Evolutionary conservation across 495 filamentous ascomycete species (phyloP), one percentile per base, ranked within the genome.

Genomic region (Pseudotulostoma volvatum): DNA sequence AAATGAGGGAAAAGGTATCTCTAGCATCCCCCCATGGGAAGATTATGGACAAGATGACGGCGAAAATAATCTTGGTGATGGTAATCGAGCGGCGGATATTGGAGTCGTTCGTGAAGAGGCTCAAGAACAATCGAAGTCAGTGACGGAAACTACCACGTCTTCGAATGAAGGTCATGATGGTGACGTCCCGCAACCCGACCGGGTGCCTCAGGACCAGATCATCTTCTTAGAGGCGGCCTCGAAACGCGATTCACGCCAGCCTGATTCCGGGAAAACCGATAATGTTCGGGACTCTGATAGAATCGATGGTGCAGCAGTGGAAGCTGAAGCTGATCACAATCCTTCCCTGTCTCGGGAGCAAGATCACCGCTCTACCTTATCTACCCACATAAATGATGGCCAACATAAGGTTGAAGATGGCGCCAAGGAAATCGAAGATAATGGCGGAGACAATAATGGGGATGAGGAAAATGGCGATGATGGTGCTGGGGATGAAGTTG

Each of bases 1-100:
- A 23, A 59, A 57, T 17, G 63, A 71, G 45, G 77, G 77, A 15
- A 73, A 73, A 50, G 72, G 73, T 9, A 47, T 79, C 23, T 74
- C 73, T 3, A 56, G 74, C 34, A 47, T 78, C 21, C 52, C 54
- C 25, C 39, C 48, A 5, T 65, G 61, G 51, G 49, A 52, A 4
- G 49, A 52, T 5, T 61, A 56, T 42, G 48, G 54, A 7, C 53
- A 64, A 33, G 51, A 20, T 14, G 52, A 49, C 11, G 36, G 17
- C n/a, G 17, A 44, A 35, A 18, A 31, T 18, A 18, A 9, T n/a
- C 37, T 2, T 18, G 40, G 11, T 28, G 23, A 28, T 28, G 23
- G 23, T 28, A 28, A 5, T 5, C 5, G 23, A 28, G 23, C 11
- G 23, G 5, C 23, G 11, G 41, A 25, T 9, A 13, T 40, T 20